phyloP scores from a whole-genome alignment of 148 eudicot species.

The Rhododendron griersonianum region DNA sequence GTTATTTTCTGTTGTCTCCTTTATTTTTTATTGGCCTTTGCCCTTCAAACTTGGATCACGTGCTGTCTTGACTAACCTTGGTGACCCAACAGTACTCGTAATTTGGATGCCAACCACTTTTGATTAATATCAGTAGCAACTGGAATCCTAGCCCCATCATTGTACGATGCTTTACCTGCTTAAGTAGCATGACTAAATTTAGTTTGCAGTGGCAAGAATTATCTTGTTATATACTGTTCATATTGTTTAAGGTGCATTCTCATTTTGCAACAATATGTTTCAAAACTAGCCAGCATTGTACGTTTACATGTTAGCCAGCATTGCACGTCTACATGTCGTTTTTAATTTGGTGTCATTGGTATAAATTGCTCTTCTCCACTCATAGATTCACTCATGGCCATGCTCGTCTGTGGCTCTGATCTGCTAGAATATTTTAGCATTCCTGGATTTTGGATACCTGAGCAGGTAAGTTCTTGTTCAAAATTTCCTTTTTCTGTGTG shows the following conservation, averaged over 20 bases:
- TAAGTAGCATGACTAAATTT: not conserved
- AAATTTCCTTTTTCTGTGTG: not conserved
- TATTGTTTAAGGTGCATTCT: not conserved
- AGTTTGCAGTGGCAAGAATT: not conserved
- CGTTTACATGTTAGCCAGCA: too few relatives aligned
- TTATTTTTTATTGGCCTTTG: not conserved
- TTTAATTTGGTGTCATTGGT: conserved; percentile 3
- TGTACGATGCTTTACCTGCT: not conserved
- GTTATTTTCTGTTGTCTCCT: not conserved
- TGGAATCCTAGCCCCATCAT: not conserved
- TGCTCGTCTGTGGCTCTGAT: conserved; percentile 98
- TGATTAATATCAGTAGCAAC: not conserved
- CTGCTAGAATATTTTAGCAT: conserved; percentile 70
- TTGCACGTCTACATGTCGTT: not conserved
- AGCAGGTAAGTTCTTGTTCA: conserved; percentile 49
- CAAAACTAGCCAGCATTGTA: not conserved
- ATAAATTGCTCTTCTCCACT: conserved; percentile 1
- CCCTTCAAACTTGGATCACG: not conserved
- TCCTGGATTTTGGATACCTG: conserved; percentile 84
- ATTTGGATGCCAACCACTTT: not conserved
- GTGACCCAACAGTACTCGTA: not conserved
- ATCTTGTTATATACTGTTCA: not conserved
- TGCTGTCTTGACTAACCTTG: not conserved
- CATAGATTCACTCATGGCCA: conserved; percentile 57
- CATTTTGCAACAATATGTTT: not conserved